Conservation (phyloP, 768 basidiomycete genomes). For the Atractiella rhizophila region DNA sequence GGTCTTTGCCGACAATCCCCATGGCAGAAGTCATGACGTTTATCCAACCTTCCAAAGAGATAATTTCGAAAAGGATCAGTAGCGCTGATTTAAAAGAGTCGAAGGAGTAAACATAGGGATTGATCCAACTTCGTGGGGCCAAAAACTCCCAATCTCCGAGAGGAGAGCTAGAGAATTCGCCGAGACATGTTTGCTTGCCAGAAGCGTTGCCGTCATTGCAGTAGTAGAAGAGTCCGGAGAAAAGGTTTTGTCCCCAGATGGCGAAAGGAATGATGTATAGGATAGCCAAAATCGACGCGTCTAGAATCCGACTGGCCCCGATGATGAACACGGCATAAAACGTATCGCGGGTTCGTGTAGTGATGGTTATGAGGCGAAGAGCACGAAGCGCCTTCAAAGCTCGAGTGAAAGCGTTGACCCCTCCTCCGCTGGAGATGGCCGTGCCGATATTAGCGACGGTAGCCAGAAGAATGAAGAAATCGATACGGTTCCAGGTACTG, state of each 20-base stretch:
- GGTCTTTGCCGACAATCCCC: conserved; percentile 41
- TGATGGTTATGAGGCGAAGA: conserved; percentile 65
- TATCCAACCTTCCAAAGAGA: conserved; percentile 90
- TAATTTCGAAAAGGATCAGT: conserved; percentile 83
- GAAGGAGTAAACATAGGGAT: conserved; percentile 70
- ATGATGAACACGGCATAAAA: conserved; percentile 56
- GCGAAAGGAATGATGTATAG: conserved; percentile 31
- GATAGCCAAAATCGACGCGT: conserved; percentile 67
- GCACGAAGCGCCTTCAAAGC: conserved; percentile 69
- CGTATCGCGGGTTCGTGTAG: conserved; percentile 59
- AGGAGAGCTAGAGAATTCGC: conserved; percentile 40
- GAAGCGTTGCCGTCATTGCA: conserved; percentile 46
- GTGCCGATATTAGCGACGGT: conserved; percentile 14
- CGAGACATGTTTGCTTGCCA: conserved; percentile 40
- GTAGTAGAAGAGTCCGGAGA: conserved; percentile 50
- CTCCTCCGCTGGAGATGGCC: not conserved
- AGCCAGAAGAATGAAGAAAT: conserved; percentile 54
- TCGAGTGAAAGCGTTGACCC: conserved; percentile 44
- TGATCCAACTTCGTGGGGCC: conserved; percentile 67
- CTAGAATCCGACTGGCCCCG: conserved; percentile 57
- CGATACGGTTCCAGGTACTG: conserved; percentile 75
- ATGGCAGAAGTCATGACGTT: conserved; percentile 66
- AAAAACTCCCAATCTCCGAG: conserved; percentile 33
- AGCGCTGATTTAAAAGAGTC: conserved; percentile 61
- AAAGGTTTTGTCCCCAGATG: conserved; percentile 83